These are phyloP conservation scores for Drechslerella dactyloides DNA, from an alignment of 2,329 filamentous ascomycete species.

Conservation along the genomic window DNA sequence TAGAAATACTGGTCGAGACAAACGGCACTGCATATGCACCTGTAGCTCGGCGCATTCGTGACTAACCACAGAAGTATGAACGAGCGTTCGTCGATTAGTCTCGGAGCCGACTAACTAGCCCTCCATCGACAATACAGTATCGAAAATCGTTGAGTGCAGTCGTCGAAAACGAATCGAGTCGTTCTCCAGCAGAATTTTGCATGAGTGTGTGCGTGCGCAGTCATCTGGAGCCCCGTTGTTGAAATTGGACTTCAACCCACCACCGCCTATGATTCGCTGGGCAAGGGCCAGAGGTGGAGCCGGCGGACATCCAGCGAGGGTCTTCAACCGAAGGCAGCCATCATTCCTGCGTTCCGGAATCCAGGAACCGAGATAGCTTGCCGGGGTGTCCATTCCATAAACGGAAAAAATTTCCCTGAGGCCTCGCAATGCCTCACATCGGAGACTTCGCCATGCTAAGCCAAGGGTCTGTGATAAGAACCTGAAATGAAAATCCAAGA, in stretches of 20 bases:
- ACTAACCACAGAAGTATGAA: too few relatives aligned
- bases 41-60: neutral
- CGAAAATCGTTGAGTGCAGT: neutral
- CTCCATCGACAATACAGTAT: neutral
- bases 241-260: slow-evolving; percentile 8
- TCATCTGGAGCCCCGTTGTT: too few relatives aligned
- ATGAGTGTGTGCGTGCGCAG: slow-evolving; percentile 22
- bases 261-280: slow-evolving; percentile 21
- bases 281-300: slow-evolving; percentile 31
- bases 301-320: slow-evolving; percentile 33
- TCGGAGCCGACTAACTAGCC: too few relatives aligned
- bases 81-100: too few relatives aligned
- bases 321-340: slow-evolving; percentile 50
- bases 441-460: too few relatives aligned
- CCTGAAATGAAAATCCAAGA: too few relatives aligned
- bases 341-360: slow-evolving; percentile 41
- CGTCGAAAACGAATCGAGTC: too few relatives aligned
- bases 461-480: too few relatives aligned
- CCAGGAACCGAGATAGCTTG: slow-evolving; percentile 46
- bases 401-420: slow-evolving; percentile 39
- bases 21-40: neutral
- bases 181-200: slow-evolving; percentile 6
- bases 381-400: slow-evolving; percentile 21
- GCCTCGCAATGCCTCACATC: neutral
- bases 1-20: neutral